phyloP scores from a whole-genome alignment of 2,329 filamentous ascomycete genomes.

The Cadophora sp. region DNA sequence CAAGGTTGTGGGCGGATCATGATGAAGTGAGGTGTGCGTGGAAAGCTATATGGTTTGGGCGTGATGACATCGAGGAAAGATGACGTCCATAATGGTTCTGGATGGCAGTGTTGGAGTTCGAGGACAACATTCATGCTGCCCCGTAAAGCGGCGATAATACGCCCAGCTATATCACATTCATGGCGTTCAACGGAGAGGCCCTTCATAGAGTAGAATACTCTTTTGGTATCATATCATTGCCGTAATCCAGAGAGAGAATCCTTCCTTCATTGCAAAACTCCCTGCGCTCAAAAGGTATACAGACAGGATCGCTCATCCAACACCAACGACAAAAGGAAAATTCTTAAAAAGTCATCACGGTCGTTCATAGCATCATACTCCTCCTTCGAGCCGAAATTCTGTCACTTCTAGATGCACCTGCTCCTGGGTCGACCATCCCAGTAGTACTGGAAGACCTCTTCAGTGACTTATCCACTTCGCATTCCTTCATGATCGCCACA shows the following conservation, averaged over 20 bases:
- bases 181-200: constrained; percentile 13
- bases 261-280: constrained; percentile 20
- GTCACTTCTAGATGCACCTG: constrained; percentile 37
- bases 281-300: constrained; percentile 16
- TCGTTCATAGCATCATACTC: constrained; percentile 46
- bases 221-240: constrained; percentile 42
- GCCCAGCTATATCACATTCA: constrained; percentile 10
- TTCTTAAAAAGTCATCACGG: constrained; percentile 21
- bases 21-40: constrained; percentile 22
- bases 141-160: background rate
- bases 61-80: background rate
- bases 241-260: constrained; percentile 28
- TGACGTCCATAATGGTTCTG: background rate
- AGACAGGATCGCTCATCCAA: constrained; percentile 36
- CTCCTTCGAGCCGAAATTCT: constrained; percentile 42
- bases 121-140: background rate
- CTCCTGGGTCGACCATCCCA: constrained; percentile 26
- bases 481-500: constrained; percentile 24
- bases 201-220: constrained; percentile 29
- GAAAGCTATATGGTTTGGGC: background rate
- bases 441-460: constrained; percentile 32
- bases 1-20: constrained; percentile 61
- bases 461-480: constrained; percentile 30
- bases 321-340: constrained; percentile 23
- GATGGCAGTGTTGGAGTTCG: background rate